Base-by-base conservation (phyloP, 495 filamentous ascomycete genomes). In the Penicillium lagena region DNA sequence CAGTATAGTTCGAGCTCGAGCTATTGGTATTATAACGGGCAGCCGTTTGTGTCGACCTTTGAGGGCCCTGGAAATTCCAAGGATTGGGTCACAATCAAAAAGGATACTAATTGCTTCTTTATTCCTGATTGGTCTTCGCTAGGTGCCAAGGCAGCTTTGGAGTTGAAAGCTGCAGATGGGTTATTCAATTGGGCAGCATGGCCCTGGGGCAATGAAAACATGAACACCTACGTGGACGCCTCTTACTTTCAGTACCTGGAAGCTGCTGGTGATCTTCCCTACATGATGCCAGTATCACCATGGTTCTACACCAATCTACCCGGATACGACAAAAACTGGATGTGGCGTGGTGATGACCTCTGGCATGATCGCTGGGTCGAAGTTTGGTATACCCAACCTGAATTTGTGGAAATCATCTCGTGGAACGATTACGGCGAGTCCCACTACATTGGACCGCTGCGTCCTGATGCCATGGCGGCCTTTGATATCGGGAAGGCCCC, bases 341-440 rank as follows among this genome's bases (percentile, higher is more conserved):
- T 72, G n/a, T 74, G 72, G 29, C 69, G 70, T 27, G 70, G 66
- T 30, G 69, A 72, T 42, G 53, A 70, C 1, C 54, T 64, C 7
- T 65, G 62, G 42, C 69, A 62, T 9, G 50, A 72, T 34, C 68
- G 78, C 29, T 83, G 78, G 79, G 64, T 71, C 39, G 63, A 80
- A 44, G 67, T 82, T 37, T 54, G 81, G 2, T 36, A 50, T 0
- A 41, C 74, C 11, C 50, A 67, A 15, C 77, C 79, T 2, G 50
- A 61, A 10, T 70, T 77, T 43, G 51, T 83, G 32, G 75, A 83
- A 52, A 81, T 83, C 40, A 63, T 84, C 10, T 79, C 75, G 11
- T 84, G 79, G 81, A 85, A 85, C 53, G 64, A 85, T 51, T 83
- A 77, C 39, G 79, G 79, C 37, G 81, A 85, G 55, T 76, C 72